Evolutionary conservation across 202 grass and related monocot genomes (phyloP).

Genomic region (Schoenoplectus triqueter): DNA sequence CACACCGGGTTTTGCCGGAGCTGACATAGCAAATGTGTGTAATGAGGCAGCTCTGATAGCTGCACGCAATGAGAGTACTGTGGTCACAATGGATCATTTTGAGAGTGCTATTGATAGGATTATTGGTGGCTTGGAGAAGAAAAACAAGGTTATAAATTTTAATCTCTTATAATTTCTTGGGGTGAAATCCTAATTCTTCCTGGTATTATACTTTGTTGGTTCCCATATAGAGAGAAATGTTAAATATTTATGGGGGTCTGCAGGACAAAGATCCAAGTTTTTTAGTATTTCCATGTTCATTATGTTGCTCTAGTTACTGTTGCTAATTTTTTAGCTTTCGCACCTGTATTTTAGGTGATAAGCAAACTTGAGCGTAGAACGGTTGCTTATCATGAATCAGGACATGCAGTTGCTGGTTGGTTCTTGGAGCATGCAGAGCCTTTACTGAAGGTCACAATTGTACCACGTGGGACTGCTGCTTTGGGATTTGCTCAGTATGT

Average conservation of each 20-base stretch:
- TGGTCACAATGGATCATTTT: conserved; percentile 80
- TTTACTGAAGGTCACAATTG: conserved; percentile 89
- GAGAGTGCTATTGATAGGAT: conserved; percentile 86
- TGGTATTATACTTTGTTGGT: conserved; percentile 20
- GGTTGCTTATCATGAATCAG: conserved; percentile 88
- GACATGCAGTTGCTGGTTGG: conserved; percentile 86
- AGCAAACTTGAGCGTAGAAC: conserved; percentile 83
- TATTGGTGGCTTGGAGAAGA: conserved; percentile 92
- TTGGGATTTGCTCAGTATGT: conserved; percentile 92
- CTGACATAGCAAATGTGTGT: conserved; percentile 97
- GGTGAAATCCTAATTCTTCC: not conserved
- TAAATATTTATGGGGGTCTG: not conserved
- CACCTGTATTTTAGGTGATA: conserved; percentile 60
- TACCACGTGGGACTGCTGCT: conserved; percentile 86
- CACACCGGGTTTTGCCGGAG: conserved; percentile 87
- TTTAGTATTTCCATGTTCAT: conserved; percentile 12
- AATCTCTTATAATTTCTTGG: not conserved
- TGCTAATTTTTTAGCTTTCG: conserved; percentile 28
- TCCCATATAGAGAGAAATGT: conserved; percentile 9
- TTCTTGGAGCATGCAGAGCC: conserved; percentile 94
- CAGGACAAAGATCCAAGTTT: not conserved
- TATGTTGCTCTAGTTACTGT: conserved; percentile 29
- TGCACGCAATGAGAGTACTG: conserved; percentile 58
- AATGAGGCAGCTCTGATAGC: conserved; percentile 86
- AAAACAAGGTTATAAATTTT: conserved; percentile 71